A percentile compares a stretch with the other conserved stretches of the same genome.
Evolutionary conservation across 192 early-diverging fungal genomes (phyloP).

Genomic region (Dissophora globulifera): DNA sequence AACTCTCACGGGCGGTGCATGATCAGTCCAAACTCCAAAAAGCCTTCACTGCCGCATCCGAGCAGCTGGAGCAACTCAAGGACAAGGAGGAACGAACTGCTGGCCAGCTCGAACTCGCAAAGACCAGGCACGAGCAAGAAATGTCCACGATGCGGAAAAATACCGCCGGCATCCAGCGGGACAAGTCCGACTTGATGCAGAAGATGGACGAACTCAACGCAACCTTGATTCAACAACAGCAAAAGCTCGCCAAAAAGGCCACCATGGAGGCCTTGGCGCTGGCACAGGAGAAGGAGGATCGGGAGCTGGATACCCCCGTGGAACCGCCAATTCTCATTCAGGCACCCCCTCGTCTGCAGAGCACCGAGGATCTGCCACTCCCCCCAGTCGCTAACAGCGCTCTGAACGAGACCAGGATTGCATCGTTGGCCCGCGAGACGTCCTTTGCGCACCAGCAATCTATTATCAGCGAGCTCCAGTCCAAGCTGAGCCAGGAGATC

Average conservation of each 20-base stretch:
- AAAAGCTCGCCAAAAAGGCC: conserved; percentile 47
- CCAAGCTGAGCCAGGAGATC: conserved; percentile 64
- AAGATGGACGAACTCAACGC: conserved; percentile 66
- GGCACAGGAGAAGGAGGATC: conserved; percentile 24
- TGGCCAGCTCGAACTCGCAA: conserved; percentile 48
- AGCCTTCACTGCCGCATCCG: conserved; percentile 60
- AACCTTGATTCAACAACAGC: conserved; percentile 24
- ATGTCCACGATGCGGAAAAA: conserved; percentile 66
- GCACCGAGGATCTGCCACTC: conserved; percentile 7
- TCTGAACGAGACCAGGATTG: conserved; percentile 22
- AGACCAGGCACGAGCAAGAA: conserved; percentile 72
- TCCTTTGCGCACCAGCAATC: conserved; percentile 60
- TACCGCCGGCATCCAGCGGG: conserved; percentile 64
- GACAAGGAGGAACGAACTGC: conserved; percentile 63
- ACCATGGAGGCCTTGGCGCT: conserved; percentile 37
- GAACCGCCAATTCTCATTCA: conserved; percentile 29
- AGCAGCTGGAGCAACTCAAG: conserved; percentile 68
- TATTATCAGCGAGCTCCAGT: conserved; percentile 64
- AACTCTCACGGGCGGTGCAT: conserved; percentile 56
- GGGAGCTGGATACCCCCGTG: conserved; percentile 11
- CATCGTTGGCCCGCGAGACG: conserved; percentile 48
- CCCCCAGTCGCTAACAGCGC: background rate
- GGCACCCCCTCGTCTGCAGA: conserved; percentile 25
- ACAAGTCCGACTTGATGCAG: conserved; percentile 66
- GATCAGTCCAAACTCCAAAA: conserved; percentile 70